phyloP scores from a whole-genome alignment of 2,329 filamentous ascomycete species.

The Pestalotiopsis sp. region DNA sequence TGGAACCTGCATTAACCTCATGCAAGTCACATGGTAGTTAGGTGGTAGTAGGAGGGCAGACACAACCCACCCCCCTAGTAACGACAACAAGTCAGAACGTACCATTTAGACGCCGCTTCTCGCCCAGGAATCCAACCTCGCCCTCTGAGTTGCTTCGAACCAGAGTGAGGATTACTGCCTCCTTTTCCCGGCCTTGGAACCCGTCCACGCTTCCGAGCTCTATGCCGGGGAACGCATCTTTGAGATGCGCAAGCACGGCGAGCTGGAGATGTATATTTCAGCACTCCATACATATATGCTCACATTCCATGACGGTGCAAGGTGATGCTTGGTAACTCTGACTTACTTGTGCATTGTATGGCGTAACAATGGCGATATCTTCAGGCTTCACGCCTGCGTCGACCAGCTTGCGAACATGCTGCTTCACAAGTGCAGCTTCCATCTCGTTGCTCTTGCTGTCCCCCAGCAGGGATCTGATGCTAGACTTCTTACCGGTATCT shows the following conservation, averaged over 20 bases:
- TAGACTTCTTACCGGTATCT: constrained; percentile 52
- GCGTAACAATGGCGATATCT: constrained; percentile 92
- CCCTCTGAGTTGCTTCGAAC: constrained; percentile 86
- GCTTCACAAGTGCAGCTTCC: constrained; percentile 79
- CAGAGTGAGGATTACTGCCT: constrained; percentile 90
- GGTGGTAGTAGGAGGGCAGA: not conserved
- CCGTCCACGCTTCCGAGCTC: constrained; percentile 97
- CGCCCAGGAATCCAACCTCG: constrained; percentile 90
- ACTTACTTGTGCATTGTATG: constrained; percentile 87
- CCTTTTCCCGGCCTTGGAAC: constrained; percentile 96
- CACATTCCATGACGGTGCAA: not conserved
- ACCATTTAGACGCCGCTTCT: constrained; percentile 93
- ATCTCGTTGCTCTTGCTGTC: constrained; percentile 72
- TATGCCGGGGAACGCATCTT: constrained; percentile 79
- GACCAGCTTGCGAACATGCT: constrained; percentile 78
- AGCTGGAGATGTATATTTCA: constrained; percentile 51
- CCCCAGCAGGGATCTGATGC: constrained; percentile 48
- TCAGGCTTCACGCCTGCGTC: constrained; percentile 76
- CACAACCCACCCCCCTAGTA: not conserved
- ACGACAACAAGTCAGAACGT: constrained; percentile 34
- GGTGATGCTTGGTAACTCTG: not conserved
- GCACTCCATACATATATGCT: not conserved
- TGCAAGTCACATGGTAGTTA: constrained; percentile 12
- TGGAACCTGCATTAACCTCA: constrained; percentile 29
- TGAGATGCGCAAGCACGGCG: constrained; percentile 76